Percentiles rank a stretch among this genome's conserved stretches.
These are phyloP conservation scores for Thermoascus crustaceus DNA, from an alignment of 2,329 filamentous ascomycete genomes.

Conservation along the genomic window DNA sequence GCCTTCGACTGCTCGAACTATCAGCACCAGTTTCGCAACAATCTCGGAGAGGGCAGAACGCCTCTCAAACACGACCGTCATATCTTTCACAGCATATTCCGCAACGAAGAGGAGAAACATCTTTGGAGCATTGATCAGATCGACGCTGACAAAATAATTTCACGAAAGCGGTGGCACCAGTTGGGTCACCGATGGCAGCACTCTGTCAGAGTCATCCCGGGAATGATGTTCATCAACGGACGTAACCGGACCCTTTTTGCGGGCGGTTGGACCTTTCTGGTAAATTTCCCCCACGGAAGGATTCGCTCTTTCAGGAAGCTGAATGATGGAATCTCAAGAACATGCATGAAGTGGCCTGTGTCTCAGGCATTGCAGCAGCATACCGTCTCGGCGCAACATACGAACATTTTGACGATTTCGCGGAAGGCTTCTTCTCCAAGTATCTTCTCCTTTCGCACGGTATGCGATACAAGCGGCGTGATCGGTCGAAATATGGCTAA, in stretches of 20 bases:
- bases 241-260: constrained; percentile 56
- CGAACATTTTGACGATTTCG: constrained; percentile 28
- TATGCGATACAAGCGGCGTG: constrained; percentile 16
- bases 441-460: constrained; percentile 28
- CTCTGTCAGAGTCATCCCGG: constrained; percentile 56
- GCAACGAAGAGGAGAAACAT: constrained; percentile 49
- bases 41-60: constrained; percentile 17
- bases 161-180: constrained; percentile 56
- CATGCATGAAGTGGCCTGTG: constrained; percentile 61
- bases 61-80: constrained; percentile 47
- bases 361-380: constrained; percentile 62
- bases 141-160: constrained; percentile 48
- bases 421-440: constrained; percentile 24
- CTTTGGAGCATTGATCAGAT: constrained; percentile 53
- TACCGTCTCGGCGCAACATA: constrained; percentile 61
- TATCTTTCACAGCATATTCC: constrained; percentile 61
- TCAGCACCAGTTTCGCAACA: constrained; percentile 58
- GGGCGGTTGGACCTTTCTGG: constrained; percentile 60
- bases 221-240: constrained; percentile 65
- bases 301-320: constrained; percentile 1
- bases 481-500: constrained; percentile 5
- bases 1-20: constrained; percentile 70
- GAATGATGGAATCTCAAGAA: constrained; percentile 18
- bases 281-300: constrained; percentile 31
- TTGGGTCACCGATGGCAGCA: constrained; percentile 54